Evolutionary conservation across 192 early-diverging fungal genomes (phyloP), one percentile per base, ranked within the genome.

Genomic region (Coemansia sp.): DNA sequence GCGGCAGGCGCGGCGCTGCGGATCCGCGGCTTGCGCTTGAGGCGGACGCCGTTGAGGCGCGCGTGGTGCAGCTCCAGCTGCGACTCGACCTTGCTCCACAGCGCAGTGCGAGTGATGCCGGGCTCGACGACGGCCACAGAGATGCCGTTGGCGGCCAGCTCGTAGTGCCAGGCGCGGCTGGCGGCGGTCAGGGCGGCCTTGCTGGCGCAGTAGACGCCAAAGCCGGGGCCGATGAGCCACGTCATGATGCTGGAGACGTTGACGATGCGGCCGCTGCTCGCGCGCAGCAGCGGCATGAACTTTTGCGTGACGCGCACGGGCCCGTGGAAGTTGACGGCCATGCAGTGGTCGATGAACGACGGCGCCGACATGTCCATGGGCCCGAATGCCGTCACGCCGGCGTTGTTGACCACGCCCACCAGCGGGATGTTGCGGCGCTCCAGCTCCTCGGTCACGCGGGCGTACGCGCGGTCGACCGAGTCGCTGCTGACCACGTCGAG

Each of bases 141-240:
- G 29, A 86, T 76, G 42, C 67, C 66, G 62, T 42, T 68, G 54
- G 32, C 49, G 58, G 80, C 80, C 42, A 83, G 71, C 69, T 83
- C 80, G 37, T 74, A 71, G 59, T 71, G 73, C 80, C 80, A 83
- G 37, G 77, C 64, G 9, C 70, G 70, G 49, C 73, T 80, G 39
- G 73, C 71, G 6, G 77, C 80, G 15, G 71, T 69, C 40, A 86
- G 65, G 32, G 84, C 84, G 1, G 84, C 84, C 60, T 86, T 83
- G 80, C 77, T 80, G 27, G 84, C 79, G 35, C 76, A 82, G 69
- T 85, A 85, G 9, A 74, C 74, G 68, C 84, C 84, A 65, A 78
- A 82, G 14, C 84, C 84, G 2, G 84, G 79, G 41, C 84, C 79
- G 20, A 80, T 65, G 19, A 85, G 75, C 84, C 84, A 85, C 15